Evolutionary conservation across 371 early-diverging fungal species (phyloP).

Genomic region (Dentiscutata heterogama): DNA sequence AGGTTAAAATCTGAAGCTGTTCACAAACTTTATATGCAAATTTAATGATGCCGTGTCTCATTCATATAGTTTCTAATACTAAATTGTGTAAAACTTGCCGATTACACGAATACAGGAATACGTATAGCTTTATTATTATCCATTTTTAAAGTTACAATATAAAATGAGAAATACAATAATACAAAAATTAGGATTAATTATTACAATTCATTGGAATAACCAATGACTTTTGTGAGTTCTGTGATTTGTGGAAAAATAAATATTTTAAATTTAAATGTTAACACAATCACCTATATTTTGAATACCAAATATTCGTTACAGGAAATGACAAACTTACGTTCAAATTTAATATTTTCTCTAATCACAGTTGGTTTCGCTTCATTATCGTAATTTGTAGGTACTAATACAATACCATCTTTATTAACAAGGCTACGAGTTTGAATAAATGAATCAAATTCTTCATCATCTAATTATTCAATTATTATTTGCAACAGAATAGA

Average conservation of each 20-base stretch:
- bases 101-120: too few species aligned
- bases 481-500: not conserved
- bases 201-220: conserved; percentile 68
- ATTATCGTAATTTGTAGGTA: conserved; percentile 86
- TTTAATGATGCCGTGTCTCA: too few species aligned
- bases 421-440: conserved; percentile 75
- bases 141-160: too few species aligned
- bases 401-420: conserved; percentile 68
- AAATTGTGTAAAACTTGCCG: too few species aligned
- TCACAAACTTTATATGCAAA: too few species aligned
- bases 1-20: too few species aligned
- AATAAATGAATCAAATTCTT: conserved; percentile 71
- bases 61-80: too few species aligned
- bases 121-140: too few species aligned
- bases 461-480: conserved; percentile 50
- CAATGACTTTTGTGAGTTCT: conserved; percentile 74
- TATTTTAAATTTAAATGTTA: too few species aligned
- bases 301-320: too few species aligned
- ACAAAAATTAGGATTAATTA: not conserved
- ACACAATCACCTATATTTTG: too few species aligned
- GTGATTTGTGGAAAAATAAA: not conserved
- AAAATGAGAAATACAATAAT: too few species aligned
- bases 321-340: conserved; percentile 57
- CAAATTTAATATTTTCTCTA: conserved; percentile 89
- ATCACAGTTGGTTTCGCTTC: conserved; percentile 85